A percentile compares a stretch with the other conserved stretches of the same genome.
These are phyloP conservation scores for Plasmopara muralis DNA, from an alignment of 352 stramenopile genomes.

Conservation along the genomic window DNA sequence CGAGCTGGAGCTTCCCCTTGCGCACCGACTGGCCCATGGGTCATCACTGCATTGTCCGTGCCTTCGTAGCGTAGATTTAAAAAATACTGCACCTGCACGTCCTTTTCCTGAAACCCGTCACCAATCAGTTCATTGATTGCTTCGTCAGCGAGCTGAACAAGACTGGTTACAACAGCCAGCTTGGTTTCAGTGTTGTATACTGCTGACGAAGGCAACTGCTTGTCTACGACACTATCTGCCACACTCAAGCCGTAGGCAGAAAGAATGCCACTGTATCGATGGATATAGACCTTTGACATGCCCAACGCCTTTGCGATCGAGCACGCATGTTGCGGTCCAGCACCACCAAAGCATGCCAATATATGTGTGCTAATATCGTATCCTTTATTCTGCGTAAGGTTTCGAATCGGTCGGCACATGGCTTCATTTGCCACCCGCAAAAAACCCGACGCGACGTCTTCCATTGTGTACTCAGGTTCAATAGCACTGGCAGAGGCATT, in stretches of 20 bases:
- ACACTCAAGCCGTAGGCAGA: slow-evolving; percentile 97
- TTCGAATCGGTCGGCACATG: slow-evolving; percentile 99
- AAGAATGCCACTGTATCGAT: slow-evolving; percentile 97
- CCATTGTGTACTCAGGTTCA: slow-evolving; percentile 68
- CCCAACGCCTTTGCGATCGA: slow-evolving; percentile 93
- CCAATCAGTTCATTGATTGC: slow-evolving; percentile 61
- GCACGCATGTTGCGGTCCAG: slow-evolving; percentile 97
- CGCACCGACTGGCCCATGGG: slow-evolving; percentile 45
- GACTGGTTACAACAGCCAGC: slow-evolving; percentile 30
- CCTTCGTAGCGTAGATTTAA: slow-evolving; percentile 98
- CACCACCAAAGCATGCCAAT: slow-evolving; percentile 97
- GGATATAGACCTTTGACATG: slow-evolving; percentile 97
- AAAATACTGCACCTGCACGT: slow-evolving; percentile 92
- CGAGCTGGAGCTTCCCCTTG: slow-evolving; percentile 30
- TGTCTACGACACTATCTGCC: slow-evolving; percentile 96
- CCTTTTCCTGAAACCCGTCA: slow-evolving; percentile 84
- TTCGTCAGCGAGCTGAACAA: slow-evolving; percentile 53
- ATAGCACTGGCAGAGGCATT: slow-evolving; percentile 61
- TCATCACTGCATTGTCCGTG: slow-evolving; percentile 98
- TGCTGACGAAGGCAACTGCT: slow-evolving; percentile 86
- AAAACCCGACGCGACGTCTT: slow-evolving; percentile 97
- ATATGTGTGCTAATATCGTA: slow-evolving; percentile 96
- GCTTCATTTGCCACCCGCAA: slow-evolving; percentile 98
- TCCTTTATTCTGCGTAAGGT: slow-evolving; percentile 97
- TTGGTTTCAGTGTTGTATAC: slow-evolving; percentile 57